phyloP scores from a whole-genome alignment of 2,329 filamentous ascomycete species.

The Penicillium sp. region DNA sequence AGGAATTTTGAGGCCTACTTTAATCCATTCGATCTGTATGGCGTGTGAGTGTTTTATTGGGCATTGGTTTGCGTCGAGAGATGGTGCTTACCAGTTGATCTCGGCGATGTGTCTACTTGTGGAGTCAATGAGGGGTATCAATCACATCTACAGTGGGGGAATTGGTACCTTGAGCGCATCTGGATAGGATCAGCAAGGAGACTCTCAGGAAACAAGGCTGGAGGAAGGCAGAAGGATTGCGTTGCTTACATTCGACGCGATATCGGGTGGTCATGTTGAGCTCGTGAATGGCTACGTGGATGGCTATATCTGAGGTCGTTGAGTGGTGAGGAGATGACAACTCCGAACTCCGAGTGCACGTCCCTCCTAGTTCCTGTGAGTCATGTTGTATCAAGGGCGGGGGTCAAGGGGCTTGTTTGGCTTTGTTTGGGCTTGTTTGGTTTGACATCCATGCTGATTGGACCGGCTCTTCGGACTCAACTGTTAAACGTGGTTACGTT shows the following conservation, averaged over 20 bases:
- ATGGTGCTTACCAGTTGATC: conserved; percentile 75
- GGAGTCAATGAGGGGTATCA: conserved; percentile 26
- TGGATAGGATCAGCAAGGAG: conserved; percentile 35
- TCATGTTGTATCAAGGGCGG: background rate
- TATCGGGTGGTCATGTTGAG: conserved; percentile 54
- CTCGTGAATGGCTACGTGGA: background rate
- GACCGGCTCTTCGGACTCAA: background rate
- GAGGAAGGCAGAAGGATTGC: background rate
- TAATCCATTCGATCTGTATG: conserved; percentile 83
- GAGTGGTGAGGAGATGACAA: background rate
- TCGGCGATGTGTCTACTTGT: conserved; percentile 76
- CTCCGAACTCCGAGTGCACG: conserved; percentile 5
- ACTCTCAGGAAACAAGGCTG: background rate
- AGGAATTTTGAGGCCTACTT: conserved; percentile 52
- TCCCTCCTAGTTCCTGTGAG: background rate
- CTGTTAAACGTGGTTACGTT: background rate
- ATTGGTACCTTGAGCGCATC: conserved; percentile 65
- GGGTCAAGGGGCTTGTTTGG: too few species aligned
- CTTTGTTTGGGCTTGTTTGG: too few species aligned
- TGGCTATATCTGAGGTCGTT: background rate
- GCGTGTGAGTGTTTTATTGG: conserved; percentile 9
- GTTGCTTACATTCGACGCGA: conserved; percentile 70
- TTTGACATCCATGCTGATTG: background rate
- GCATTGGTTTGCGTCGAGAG: background rate
- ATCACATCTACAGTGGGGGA: background rate